Conservation (phyloP, 371 early-diverging fungal genomes). For the Paraphysoderma sedebokerense region DNA sequence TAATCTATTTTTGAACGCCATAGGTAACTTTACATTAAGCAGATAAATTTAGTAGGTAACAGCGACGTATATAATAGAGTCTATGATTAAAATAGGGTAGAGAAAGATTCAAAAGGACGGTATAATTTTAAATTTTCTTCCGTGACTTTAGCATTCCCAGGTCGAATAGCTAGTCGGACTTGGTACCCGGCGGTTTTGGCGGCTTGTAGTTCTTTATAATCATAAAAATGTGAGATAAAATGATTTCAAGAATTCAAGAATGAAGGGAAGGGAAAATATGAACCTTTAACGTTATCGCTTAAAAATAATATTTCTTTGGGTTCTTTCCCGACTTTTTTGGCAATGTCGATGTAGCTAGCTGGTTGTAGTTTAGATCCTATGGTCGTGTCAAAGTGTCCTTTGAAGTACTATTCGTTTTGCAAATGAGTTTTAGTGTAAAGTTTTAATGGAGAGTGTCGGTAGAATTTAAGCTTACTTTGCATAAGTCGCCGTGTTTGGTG, state of each 20-base stretch:
- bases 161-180: conserved; percentile 49
- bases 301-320: conserved; percentile 54
- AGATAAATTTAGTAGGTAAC: too few species aligned
- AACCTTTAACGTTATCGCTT: conserved; percentile 68
- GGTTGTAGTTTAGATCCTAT: conserved; percentile 21
- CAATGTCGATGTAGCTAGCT: conserved; percentile 9
- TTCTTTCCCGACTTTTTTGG: conserved; percentile 16
- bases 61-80: too few species aligned
- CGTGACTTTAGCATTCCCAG: conserved; percentile 49
- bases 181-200: conserved; percentile 56
- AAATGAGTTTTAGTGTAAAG: neutral
- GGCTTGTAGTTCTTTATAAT: conserved; percentile 47
- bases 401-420: conserved; percentile 7
- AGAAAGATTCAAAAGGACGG: conserved; percentile 12
- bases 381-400: conserved; percentile 29
- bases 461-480: conserved; percentile 20
- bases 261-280: neutral
- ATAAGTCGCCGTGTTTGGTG: conserved; percentile 65
- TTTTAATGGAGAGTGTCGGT: neutral
- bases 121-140: conserved; percentile 19
- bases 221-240: neutral
- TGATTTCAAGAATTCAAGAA: neutral
- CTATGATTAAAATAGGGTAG: neutral
- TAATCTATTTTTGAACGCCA: too few species aligned
- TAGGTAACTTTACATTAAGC: too few species aligned